These are phyloP conservation scores for Cucurbita maxima DNA, from an alignment of 306 rosid species.

Conservation along the genomic window DNA sequence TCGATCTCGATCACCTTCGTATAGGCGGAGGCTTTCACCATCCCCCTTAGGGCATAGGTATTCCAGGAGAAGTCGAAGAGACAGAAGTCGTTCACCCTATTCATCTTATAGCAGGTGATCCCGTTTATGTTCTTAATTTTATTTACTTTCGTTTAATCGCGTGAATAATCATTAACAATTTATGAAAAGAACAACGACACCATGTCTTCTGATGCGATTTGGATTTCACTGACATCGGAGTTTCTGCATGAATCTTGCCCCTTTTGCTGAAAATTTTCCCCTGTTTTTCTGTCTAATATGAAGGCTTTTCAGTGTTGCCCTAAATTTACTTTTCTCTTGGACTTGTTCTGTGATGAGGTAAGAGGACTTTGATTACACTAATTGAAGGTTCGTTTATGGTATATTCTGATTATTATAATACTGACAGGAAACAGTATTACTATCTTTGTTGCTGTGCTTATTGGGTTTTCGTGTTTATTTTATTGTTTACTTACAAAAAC, in stretches of 20 bases:
- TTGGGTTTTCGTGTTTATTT: constrained; percentile 2
- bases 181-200: constrained; percentile 16
- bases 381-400: background rate
- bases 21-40: constrained; percentile 69
- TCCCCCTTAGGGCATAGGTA: constrained; percentile 59
- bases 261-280: constrained; percentile 2
- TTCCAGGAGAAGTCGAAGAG: constrained; percentile 69
- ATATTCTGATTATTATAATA: background rate
- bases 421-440: background rate
- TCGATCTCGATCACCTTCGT: constrained; percentile 70
- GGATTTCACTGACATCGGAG: constrained; percentile 19
- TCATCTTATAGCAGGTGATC: constrained; percentile 80
- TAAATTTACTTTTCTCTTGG: background rate
- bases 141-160: constrained; percentile 15
- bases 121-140: constrained; percentile 25
- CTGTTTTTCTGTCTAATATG: constrained; percentile 3
- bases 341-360: background rate
- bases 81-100: constrained; percentile 77
- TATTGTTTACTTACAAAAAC: background rate
- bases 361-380: background rate
- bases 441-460: background rate
- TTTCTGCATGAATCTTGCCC: constrained; percentile 21
- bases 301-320: background rate
- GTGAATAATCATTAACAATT: constrained; percentile 3
- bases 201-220: constrained; percentile 17